A percentile compares a stretch with the other conserved stretches of the same genome.
Evolutionary conservation across 192 early-diverging fungal species (phyloP).

Genomic region (Rhizophagus sp.): DNA sequence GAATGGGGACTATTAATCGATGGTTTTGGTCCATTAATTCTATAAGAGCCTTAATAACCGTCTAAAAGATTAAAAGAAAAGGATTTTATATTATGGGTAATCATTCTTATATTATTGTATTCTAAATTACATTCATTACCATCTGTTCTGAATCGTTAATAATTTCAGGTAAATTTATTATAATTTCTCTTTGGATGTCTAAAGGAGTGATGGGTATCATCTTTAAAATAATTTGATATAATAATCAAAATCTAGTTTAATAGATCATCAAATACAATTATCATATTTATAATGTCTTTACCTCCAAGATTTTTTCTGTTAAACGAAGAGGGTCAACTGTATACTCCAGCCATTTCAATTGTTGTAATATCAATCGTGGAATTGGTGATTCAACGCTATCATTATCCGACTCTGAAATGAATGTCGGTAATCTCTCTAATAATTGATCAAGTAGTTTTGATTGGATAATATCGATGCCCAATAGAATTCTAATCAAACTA

Average conservation of each 20-base stretch:
- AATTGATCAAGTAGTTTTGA: constrained; percentile 50
- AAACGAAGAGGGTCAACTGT: constrained; percentile 61
- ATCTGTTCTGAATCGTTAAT: constrained; percentile 69
- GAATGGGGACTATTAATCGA: constrained; percentile 64
- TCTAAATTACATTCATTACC: constrained; percentile 25
- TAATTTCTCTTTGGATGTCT: constrained; percentile 72
- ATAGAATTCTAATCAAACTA: constrained; percentile 60
- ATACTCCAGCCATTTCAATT: constrained; percentile 77
- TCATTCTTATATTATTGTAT: neutral
- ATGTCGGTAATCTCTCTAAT: constrained; percentile 65
- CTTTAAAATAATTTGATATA: constrained; percentile 26
- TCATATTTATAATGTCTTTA: constrained; percentile 10
- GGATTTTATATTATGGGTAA: neutral
- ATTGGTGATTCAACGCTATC: constrained; percentile 48
- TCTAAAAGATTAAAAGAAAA: constrained; percentile 30
- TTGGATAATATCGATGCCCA: constrained; percentile 64
- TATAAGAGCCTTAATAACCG: constrained; percentile 58
- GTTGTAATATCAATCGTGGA: constrained; percentile 65
- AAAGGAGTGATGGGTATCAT: constrained; percentile 62
- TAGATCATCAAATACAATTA: neutral
- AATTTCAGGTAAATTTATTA: constrained; percentile 73
- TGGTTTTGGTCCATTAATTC: constrained; percentile 58
- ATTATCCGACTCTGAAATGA: constrained; percentile 49
- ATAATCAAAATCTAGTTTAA: neutral
- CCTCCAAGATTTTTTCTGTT: constrained; percentile 66